These are phyloP conservation scores for Dryas octopetala DNA, from an alignment of 306 rosid species.

Conservation along the genomic window DNA sequence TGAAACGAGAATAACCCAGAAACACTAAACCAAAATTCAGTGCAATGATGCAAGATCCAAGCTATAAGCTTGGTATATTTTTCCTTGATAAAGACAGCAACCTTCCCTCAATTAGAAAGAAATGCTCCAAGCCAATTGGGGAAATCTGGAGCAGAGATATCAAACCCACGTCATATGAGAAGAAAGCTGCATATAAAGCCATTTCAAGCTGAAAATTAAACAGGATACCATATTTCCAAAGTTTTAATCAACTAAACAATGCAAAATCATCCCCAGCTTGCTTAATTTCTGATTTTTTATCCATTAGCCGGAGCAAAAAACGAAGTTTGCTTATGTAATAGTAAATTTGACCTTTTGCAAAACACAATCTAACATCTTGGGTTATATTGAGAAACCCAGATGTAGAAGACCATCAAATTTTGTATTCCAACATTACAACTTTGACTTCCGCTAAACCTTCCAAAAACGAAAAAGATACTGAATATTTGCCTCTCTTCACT, in stretches of 20 bases:
- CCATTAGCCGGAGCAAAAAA: conserved; percentile 5
- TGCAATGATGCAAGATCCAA: conserved; percentile 28
- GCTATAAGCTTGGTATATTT: conserved; percentile 25
- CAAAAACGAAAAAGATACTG: conserved; percentile 23
- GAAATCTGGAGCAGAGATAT: conserved; percentile 30
- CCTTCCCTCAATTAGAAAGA: conserved; percentile 19
- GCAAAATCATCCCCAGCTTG: conserved; percentile 11
- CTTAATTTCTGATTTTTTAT: conserved; percentile 9
- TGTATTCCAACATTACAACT: conserved; percentile 30
- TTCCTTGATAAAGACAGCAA: conserved; percentile 30
- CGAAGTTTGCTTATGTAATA: not conserved
- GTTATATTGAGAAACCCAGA: conserved; percentile 32
- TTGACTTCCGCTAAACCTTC: conserved; percentile 47
- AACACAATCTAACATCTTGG: not conserved
- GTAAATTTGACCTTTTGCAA: conserved; percentile 21
- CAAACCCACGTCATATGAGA: conserved; percentile 27
- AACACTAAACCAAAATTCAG: conserved; percentile 31
- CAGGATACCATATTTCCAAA: not conserved
- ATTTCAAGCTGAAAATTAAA: conserved; percentile 33
- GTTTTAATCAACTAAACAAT: conserved; percentile 23
- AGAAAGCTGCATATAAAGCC: conserved; percentile 35
- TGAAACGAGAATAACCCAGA: conserved; percentile 21
- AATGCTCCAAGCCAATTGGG: conserved; percentile 32
- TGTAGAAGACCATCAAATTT: conserved; percentile 18
- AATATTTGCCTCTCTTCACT: conserved; percentile 36